Evolutionary conservation across 139 green algal genomes (phyloP), one percentile per base, ranked within the genome.

Genomic region (Closterium sp.): DNA sequence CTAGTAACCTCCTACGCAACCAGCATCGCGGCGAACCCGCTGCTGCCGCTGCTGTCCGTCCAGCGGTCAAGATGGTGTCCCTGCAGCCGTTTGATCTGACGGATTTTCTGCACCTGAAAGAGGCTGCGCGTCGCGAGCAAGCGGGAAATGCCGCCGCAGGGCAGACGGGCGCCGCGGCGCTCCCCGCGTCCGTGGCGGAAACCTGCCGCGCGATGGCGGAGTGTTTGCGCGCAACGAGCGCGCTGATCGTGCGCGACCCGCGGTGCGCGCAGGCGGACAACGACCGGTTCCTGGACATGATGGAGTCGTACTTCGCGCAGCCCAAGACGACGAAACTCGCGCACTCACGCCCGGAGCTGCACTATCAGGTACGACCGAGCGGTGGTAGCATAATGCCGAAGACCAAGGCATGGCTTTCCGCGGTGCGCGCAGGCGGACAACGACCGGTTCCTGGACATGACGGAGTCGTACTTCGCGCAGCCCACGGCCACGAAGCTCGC

Each of bases 261-360:
- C 95, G 97, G 0, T 97, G 97, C 3, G 27, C 94, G 45, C 38
- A 32, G 5, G 90, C 85, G 0, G 94, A 97, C 85, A 98, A 97
- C 73, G 94, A 97, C 50, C 9, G 9, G n/a, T 99, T 99, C 88
- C 89, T 99, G 7, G 95, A 97, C 92, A 95, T 97, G 90, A 96
- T 99, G 96, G 97, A 99, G 95, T 24, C 70, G 85, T 99, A 99
- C 90, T 99, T 98, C 87, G 90, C 9, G 11, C 96, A 97, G 92
- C 38, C 93, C 0, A 88, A 87, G 1, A 95, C 96, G 2, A 91
- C 89, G 11, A 98, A 98, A 90, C 70, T 96, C 91, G 86, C 13
- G 19, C 97, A 99, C 42, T 94, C 93, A 10, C 92, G 97, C 13
- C 95, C 96, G 5, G 86, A 97, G 17, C 92, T 98, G 22, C 88